Evolutionary conservation across 75 land plant species (phyloP).

Genomic region (Isoetes taiwanensis): DNA sequence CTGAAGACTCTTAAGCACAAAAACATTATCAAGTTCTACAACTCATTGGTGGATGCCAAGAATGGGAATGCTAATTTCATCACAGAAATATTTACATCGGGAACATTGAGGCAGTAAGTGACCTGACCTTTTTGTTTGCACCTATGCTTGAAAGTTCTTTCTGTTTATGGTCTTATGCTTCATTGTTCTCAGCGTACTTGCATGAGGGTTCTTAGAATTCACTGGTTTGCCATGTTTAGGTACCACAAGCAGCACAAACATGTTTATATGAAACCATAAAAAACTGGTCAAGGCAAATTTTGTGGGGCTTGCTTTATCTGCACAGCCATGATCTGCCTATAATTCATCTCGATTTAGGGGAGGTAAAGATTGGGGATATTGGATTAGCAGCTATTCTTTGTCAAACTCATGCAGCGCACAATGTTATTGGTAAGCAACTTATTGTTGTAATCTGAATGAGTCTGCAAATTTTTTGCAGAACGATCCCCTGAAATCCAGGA

Average conservation of each 20-base stretch:
- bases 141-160: no score
- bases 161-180: no score
- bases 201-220: no score
- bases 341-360: constrained; percentile 73
- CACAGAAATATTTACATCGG: constrained; percentile 80
- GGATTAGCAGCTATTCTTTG: constrained; percentile 71
- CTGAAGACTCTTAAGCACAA: constrained; percentile 66
- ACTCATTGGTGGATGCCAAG: constrained; percentile 64
- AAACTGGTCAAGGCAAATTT: constrained; percentile 72
- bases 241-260: constrained; percentile 61
- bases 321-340: constrained; percentile 73
- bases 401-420: constrained; percentile 59
- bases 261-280: constrained; percentile 62
- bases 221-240: constrained; percentile 10
- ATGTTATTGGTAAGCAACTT: constrained; percentile 52
- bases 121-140: no score
- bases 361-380: constrained; percentile 77
- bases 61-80: constrained; percentile 54
- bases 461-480: no score
- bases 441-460: no score
- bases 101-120: constrained; percentile 75
- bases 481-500: no score
- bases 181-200: no score
- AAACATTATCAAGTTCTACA: constrained; percentile 69
- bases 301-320: constrained; percentile 58